phyloP scores from a whole-genome alignment of 176 grass and related monocot species.

The maize (Zea mays) region DNA sequence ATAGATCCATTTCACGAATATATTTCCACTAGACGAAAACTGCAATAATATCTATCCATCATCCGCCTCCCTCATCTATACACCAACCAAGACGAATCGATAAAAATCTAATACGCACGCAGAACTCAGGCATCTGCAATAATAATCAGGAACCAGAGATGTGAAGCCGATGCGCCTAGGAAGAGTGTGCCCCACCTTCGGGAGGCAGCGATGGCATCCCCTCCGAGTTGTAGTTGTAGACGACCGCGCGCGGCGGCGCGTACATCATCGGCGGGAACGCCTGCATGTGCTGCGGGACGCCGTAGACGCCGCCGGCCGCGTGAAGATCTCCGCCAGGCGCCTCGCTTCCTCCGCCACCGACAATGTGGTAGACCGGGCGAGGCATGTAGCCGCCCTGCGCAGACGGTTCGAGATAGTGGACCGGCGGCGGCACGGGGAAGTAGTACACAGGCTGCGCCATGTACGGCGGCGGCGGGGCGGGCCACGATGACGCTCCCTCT shows the following conservation, averaged over 20 bases:
- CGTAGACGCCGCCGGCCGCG: slow-evolving; percentile 43
- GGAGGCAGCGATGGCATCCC: slow-evolving; percentile 18
- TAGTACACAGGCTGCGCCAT: slow-evolving; percentile 59
- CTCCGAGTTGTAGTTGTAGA: slow-evolving; percentile 36
- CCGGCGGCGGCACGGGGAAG: slow-evolving; percentile 40
- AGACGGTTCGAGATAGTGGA: slow-evolving; percentile 45
- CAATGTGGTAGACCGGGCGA: slow-evolving; percentile 43
- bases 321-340: slow-evolving; percentile 35
- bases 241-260: slow-evolving; percentile 13
- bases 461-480: slow-evolving; percentile 48
- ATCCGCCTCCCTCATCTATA: slow-evolving; percentile 46
- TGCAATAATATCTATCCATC: slow-evolving; percentile 40
- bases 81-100: slow-evolving; percentile 39
- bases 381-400: slow-evolving; percentile 46
- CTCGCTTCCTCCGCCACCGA: slow-evolving; percentile 41
- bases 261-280: slow-evolving; percentile 46
- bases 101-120: slow-evolving; percentile 1
- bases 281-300: slow-evolving; percentile 43
- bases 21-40: slow-evolving; percentile 45
- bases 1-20: slow-evolving; percentile 37
- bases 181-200: slow-evolving; percentile 38
- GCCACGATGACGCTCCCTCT: slow-evolving; percentile 42
- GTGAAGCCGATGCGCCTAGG: slow-evolving; percentile 19
- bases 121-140: slow-evolving; percentile 25
- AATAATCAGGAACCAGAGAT: slow-evolving; percentile 31